Evolutionary conservation across 495 filamentous ascomycete genomes (phyloP), one percentile per base, ranked within the genome.

Genomic region (Aspergillus funiculosus): DNA sequence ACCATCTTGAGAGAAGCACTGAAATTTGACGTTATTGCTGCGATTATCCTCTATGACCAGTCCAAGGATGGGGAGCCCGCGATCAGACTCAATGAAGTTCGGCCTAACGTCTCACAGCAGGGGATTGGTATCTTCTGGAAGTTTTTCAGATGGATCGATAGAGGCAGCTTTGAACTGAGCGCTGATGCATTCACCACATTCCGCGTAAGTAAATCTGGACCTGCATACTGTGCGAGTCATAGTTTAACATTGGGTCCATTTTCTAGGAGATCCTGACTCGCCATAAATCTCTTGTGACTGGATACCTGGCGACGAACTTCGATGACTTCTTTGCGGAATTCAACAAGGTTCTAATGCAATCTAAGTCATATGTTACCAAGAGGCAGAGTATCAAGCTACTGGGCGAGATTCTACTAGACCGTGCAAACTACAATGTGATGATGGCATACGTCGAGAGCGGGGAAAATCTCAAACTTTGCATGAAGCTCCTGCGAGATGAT

Each of bases 141-240:
- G n/a, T 97, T 97, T 66, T 99, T 99, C 58, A 78, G 86, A 36
- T 99, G 90, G 86, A 95, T 99, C 45, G 88, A 97, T 61, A 82
- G 85, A 57, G 83, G 87, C 48, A 88, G 83, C 13, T 99, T 99
- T 62, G 94, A 99, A 69, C 85, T 97, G 46, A 90, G 89, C 56
- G 90, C 94, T 22, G 94, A 97, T 70, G 90, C 94, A 1, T 99
- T 97, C 57, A 92, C 87, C 28, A 97, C 91, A 5, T 99, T 99
- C 64, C 75, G 91, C 64, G 89, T 95, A 74, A 52, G 80, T 21
- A 14, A 14, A 24, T 17, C 3, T n/a, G 19, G 9, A 24, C 8
- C 5, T 15, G 6, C 18, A 20, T 44, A 6, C 22, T 20, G 10
- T 39, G n/a, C 2, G 38, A 8, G 21, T 20, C 6, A 5, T 24